Conservation (phyloP, 306 rosid species). For the Adenanthera pavonina region DNA sequence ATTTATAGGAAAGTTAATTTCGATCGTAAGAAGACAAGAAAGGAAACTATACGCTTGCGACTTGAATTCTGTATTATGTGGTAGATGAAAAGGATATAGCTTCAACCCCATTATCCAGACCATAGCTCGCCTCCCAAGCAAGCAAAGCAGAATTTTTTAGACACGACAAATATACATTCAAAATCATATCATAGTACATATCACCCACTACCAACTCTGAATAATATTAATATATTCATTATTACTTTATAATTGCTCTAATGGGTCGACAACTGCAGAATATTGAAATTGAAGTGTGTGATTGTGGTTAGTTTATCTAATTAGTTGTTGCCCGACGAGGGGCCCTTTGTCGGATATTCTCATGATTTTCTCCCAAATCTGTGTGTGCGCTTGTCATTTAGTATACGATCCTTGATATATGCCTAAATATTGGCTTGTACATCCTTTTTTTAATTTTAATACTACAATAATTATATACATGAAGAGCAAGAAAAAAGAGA, state of each 20-base stretch:
- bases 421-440: neutral
- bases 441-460: neutral
- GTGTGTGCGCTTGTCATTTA: neutral
- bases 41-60: slow-evolving; percentile 2
- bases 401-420: neutral
- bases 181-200: slow-evolving; percentile 36
- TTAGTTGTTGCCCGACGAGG: slow-evolving; percentile 29
- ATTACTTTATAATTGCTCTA: slow-evolving; percentile 7
- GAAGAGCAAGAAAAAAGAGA: neutral
- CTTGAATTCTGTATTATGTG: slow-evolving; percentile 16
- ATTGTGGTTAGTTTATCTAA: slow-evolving; percentile 17
- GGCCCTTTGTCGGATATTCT: slow-evolving; percentile 32
- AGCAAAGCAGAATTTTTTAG: slow-evolving; percentile 26
- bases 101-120: slow-evolving; percentile 21
- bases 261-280: slow-evolving; percentile 20
- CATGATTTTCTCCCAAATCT: neutral
- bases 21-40: slow-evolving; percentile 16
- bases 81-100: slow-evolving; percentile 31
- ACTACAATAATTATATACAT: neutral
- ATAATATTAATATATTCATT: slow-evolving; percentile 25
- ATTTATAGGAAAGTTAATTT: neutral
- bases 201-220: slow-evolving; percentile 12
- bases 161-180: slow-evolving; percentile 34
- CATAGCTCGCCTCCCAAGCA: slow-evolving; percentile 29
- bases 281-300: slow-evolving; percentile 32